Conservation (phyloP, 2,329 filamentous ascomycete genomes). For the Claviceps sorghi region DNA sequence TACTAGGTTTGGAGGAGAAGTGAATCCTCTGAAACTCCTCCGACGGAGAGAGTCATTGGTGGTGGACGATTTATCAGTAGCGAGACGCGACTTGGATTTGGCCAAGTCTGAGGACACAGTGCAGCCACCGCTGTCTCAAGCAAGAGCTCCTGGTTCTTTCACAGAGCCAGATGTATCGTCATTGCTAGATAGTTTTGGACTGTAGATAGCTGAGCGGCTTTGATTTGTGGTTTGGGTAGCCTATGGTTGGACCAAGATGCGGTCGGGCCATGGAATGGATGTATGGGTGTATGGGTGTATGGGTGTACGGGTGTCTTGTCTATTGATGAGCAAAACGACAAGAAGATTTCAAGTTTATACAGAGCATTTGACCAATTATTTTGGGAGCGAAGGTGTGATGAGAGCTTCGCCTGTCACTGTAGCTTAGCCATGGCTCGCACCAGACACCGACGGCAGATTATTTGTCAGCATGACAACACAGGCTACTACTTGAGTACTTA, state of each 20-base stretch:
- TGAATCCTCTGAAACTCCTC: conserved; percentile 54
- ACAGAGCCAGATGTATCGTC: conserved; percentile 85
- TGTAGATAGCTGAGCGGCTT: conserved; percentile 33
- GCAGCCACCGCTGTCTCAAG: conserved; percentile 23
- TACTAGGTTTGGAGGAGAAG: conserved; percentile 27
- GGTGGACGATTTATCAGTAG: conserved; percentile 54
- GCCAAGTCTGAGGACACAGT: conserved; percentile 9
- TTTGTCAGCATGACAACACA: neutral
- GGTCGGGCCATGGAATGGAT: neutral
- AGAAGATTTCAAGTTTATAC: too few relatives aligned
- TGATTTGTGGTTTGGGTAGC: too few relatives aligned
- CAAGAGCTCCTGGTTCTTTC: conserved; percentile 66
- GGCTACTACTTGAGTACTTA: too few relatives aligned
- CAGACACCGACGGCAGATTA: neutral
- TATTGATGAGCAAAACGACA: neutral
- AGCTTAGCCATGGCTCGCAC: neutral
- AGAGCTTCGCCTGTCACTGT: neutral
- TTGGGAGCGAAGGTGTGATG: neutral
- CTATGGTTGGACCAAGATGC: neutral
- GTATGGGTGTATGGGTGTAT: too few relatives aligned
- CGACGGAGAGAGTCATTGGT: conserved; percentile 62
- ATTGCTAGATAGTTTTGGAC: conserved; percentile 84
- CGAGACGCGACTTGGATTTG: conserved; percentile 25
- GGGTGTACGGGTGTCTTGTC: neutral
- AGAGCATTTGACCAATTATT: too few relatives aligned